phyloP scores from a whole-genome alignment of 2,329 filamentous ascomycete species.

The Pseudocercospora fuligena region DNA sequence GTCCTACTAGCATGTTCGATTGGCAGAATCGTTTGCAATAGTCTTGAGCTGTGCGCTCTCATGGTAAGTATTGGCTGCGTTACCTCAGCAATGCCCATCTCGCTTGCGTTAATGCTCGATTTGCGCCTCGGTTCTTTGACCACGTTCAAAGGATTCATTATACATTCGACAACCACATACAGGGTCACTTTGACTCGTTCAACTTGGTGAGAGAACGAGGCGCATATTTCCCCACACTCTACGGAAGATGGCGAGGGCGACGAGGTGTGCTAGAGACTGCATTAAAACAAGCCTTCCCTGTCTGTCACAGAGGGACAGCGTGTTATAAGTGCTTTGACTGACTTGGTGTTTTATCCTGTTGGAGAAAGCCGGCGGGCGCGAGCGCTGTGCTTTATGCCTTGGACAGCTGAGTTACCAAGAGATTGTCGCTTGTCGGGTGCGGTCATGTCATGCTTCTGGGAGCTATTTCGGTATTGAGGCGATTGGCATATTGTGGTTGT shows the following conservation, averaged over 20 bases:
- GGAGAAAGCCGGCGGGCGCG: conserved; percentile 2
- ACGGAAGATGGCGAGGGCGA: neutral
- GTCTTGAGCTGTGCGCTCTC: neutral
- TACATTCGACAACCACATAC: conserved; percentile 7
- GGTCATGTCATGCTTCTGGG: neutral
- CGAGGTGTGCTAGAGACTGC: neutral
- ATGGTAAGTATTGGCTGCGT: neutral
- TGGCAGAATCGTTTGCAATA: conserved; percentile 1
- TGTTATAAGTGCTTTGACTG: neutral
- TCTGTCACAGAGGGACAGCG: neutral
- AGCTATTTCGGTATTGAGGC: neutral
- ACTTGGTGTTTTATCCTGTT: neutral
- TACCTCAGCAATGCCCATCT: neutral
- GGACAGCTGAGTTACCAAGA: neutral
- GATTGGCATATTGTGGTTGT: conserved; percentile 4
- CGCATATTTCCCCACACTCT: neutral
- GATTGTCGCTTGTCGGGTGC: neutral
- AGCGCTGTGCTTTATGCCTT: neutral
- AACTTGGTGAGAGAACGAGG: neutral
- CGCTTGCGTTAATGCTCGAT: neutral
- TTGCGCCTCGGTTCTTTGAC: neutral
- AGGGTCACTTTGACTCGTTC: conserved; percentile 2
- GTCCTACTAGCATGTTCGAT: neutral
- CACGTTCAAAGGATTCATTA: conserved; percentile 2
- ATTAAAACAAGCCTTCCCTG: conserved; percentile 2